Conservation (phyloP, 1,284 basidiomycete genomes). For the Trametes hirsuta region DNA sequence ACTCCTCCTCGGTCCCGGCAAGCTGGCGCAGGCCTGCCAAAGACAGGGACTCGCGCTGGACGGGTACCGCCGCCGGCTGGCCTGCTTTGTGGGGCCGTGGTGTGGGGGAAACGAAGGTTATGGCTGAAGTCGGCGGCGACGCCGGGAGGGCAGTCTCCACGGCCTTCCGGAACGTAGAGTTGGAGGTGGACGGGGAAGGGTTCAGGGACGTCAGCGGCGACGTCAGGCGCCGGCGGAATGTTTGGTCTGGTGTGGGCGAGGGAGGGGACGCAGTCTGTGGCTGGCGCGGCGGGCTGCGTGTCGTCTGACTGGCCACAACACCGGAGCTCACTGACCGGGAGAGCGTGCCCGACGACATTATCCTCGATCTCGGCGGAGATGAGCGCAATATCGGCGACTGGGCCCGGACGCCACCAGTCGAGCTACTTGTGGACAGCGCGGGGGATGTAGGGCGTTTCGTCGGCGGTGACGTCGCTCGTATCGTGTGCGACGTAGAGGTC, state of each 20-base stretch:
- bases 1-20: conserved; percentile 53
- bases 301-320: conserved; percentile 37
- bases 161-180: conserved; percentile 47
- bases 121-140: conserved; percentile 40
- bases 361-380: conserved; percentile 49
- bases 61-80: conserved; percentile 23
- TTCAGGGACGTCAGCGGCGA: conserved; percentile 49
- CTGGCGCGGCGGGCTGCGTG: conserved; percentile 33
- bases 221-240: conserved; percentile 51
- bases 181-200: conserved; percentile 41
- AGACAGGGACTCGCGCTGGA: conserved; percentile 42
- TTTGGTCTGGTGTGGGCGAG: conserved; percentile 46
- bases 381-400: conserved; percentile 47
- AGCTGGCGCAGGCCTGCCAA: conserved; percentile 32
- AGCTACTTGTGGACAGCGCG: conserved; percentile 37
- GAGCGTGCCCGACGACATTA: conserved; percentile 40
- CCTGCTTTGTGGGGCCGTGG: conserved; percentile 33
- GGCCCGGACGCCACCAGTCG: conserved; percentile 32
- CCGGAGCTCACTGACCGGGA: conserved; percentile 44
- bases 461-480: conserved; percentile 47
- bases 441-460: conserved; percentile 51
- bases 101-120: conserved; percentile 41
- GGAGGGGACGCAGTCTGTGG: conserved; percentile 47
- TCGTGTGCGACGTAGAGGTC: conserved; percentile 61
- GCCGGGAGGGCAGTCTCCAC: conserved; percentile 50